These are phyloP conservation scores for Dryadomyces quercivorus DNA, from an alignment of 2,329 filamentous ascomycete genomes.

Conservation along the genomic window DNA sequence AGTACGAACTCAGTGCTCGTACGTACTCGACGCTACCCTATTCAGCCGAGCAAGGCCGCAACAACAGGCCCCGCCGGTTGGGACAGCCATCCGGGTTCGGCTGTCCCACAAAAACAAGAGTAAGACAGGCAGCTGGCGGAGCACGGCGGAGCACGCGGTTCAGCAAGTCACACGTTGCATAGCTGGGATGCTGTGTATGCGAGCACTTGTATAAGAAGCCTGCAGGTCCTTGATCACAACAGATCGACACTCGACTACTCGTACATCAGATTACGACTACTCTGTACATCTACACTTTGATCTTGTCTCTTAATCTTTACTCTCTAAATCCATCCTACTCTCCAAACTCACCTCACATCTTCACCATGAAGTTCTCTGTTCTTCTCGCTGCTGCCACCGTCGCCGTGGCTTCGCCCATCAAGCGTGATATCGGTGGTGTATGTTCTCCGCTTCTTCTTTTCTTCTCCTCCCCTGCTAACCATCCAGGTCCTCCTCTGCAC, in stretches of 20 bases:
- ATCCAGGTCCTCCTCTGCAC: constrained; percentile 36
- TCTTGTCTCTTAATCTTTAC: background rate
- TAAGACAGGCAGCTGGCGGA: background rate
- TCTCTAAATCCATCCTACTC: background rate
- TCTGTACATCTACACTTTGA: background rate
- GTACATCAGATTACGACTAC: no score
- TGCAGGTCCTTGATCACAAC: background rate
- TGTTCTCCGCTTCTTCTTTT: constrained; percentile 14
- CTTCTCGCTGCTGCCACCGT: constrained; percentile 4
- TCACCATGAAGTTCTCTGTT: constrained; percentile 9
- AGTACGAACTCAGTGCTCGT: no score
- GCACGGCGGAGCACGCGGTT: background rate
- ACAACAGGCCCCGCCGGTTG: no score
- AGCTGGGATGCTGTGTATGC: background rate
- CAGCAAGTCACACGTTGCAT: background rate
- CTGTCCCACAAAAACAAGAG: background rate
- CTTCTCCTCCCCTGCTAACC: background rate
- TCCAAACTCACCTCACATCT: background rate
- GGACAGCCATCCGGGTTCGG: background rate
- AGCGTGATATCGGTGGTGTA: constrained; percentile 35
- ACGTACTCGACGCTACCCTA: no score
- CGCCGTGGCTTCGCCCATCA: constrained; percentile 18
- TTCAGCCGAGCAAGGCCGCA: no score
- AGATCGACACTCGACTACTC: background rate
- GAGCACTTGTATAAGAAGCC: background rate